Evolutionary conservation across 169 alveolate genomes (phyloP).

Genomic region (Blepharisma undulans): DNA sequence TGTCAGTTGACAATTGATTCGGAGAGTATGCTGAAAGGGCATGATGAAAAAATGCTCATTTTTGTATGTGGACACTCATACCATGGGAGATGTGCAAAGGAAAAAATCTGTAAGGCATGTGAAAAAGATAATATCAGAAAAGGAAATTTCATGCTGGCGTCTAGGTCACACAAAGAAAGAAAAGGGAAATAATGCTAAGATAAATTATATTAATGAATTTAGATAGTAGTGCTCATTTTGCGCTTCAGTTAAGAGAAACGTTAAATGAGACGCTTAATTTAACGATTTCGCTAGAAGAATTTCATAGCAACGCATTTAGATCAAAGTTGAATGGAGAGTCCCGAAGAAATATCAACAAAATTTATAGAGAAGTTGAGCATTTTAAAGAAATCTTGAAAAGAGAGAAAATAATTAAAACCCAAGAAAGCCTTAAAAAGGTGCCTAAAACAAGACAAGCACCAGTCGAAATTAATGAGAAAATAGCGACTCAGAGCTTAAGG

Average conservation of each 20-base stretch:
- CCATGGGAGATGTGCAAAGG: background rate
- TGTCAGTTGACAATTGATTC: background rate
- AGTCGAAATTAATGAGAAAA: background rate
- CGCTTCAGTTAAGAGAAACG: background rate
- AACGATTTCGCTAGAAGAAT: background rate
- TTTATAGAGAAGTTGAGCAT: background rate
- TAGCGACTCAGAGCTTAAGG: background rate
- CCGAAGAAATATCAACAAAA: background rate
- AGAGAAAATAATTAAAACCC: background rate
- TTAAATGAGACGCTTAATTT: background rate
- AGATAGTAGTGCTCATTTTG: background rate
- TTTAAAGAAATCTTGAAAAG: background rate
- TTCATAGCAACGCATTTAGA: background rate
- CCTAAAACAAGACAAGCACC: background rate
- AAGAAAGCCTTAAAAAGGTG: background rate
- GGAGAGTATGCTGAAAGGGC: background rate
- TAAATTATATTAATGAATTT: no score
- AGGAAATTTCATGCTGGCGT: no score
- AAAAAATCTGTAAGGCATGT: background rate
- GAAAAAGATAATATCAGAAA: background rate
- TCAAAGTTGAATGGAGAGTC: background rate
- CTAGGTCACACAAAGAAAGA: no score
- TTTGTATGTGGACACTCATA: slow-evolving; percentile 42
- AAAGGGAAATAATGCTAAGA: no score
- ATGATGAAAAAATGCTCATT: background rate